These are phyloP conservation scores for Coemansia sp. DNA, from an alignment of 192 early-diverging fungal genomes.

Conservation along the genomic window DNA sequence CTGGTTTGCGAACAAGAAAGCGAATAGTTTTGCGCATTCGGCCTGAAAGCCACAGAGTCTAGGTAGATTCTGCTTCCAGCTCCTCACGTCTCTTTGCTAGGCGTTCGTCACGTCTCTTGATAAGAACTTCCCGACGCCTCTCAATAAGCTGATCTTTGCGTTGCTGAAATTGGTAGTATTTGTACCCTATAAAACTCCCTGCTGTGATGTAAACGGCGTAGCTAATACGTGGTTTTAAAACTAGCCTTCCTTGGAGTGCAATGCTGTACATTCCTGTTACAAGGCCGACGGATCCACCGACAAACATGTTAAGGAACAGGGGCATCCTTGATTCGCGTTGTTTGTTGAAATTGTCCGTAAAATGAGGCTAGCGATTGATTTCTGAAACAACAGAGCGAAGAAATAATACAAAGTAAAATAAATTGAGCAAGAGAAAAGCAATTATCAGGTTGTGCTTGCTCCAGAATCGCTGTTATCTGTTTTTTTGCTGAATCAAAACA, in stretches of 20 bases:
- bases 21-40: background rate
- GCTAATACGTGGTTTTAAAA: slow-evolving; percentile 42
- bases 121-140: slow-evolving; percentile 32
- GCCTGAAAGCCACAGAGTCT: background rate
- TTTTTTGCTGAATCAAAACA: background rate
- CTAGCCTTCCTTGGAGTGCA: slow-evolving; percentile 37
- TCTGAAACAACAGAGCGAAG: background rate
- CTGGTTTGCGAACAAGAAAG: background rate
- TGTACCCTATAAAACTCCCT: slow-evolving; percentile 33
- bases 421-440: background rate
- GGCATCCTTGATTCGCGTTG: slow-evolving; percentile 11
- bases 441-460: background rate
- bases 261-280: slow-evolving; percentile 49
- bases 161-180: slow-evolving; percentile 32
- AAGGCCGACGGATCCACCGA: slow-evolving; percentile 42
- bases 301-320: slow-evolving; percentile 31
- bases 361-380: background rate
- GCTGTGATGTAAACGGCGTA: slow-evolving; percentile 32
- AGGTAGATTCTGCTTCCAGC: background rate
- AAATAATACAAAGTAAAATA: background rate
- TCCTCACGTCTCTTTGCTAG: slow-evolving; percentile 14
- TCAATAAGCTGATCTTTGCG: slow-evolving; percentile 24
- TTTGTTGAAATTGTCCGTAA: background rate
- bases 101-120: slow-evolving; percentile 47
- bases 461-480: background rate